Conservation (phyloP, 768 basidiomycete genomes). For the Chalciporus pseudorubinellus region DNA sequence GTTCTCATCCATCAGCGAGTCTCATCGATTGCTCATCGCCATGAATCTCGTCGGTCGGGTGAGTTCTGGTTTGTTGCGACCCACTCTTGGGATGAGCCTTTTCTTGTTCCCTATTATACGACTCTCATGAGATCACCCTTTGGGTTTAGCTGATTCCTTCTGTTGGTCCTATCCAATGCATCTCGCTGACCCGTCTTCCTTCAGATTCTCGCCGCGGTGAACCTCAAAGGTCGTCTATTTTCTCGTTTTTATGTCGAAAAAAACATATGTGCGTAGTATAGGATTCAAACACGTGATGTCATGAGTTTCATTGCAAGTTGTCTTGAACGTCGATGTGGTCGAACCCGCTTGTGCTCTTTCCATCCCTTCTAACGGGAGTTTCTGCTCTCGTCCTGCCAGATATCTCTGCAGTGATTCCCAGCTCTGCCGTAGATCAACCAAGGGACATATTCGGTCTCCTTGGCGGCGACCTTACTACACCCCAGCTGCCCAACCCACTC, state of each 20-base stretch:
- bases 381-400: slow-evolving; percentile 3
- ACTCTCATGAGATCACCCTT: slow-evolving; percentile 43
- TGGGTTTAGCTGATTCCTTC: slow-evolving; percentile 44
- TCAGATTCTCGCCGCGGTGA: too few species aligned
- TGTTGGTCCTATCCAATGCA: too few species aligned
- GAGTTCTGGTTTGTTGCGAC: background rate
- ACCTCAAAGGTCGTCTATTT: too few species aligned
- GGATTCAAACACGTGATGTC: too few species aligned
- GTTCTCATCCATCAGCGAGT: too few species aligned
- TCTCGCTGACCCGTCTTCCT: background rate
- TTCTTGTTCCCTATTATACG: slow-evolving; percentile 65
- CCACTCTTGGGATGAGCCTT: slow-evolving; percentile 40
- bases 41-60: too few species aligned
- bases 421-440: background rate
- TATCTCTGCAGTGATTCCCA: background rate
- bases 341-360: slow-evolving; percentile 1
- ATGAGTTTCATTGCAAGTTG: too few species aligned
- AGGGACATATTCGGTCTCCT: slow-evolving; percentile 21
- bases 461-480: background rate
- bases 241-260: too few species aligned
- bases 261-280: too few species aligned
- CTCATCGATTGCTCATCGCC: too few species aligned
- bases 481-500: background rate
- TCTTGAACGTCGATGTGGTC: background rate
- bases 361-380: background rate